A percentile compares a stretch with the other conserved stretches of the same genome.
phyloP scores from a whole-genome alignment of 345 rosid genomes.

The Toxicodendron radicans region DNA sequence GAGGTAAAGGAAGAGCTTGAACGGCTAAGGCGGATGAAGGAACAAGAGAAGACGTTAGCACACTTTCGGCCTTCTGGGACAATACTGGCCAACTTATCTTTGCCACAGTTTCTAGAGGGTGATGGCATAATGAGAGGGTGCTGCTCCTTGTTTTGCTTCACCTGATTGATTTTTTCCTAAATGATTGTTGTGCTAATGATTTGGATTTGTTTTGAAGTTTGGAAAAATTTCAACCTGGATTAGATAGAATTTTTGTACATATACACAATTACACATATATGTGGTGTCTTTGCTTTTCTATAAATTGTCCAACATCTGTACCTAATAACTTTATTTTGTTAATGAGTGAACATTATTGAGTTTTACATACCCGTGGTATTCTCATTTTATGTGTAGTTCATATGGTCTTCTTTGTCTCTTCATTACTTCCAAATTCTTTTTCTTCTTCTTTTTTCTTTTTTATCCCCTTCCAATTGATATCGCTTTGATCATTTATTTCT shows the following conservation, averaged over 20 bases:
- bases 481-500: not conserved
- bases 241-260: not conserved
- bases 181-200: constrained; percentile 2
- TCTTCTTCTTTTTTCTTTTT: not conserved
- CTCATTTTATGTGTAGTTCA: no score
- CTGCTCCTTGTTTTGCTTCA: not conserved
- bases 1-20: constrained; percentile 88
- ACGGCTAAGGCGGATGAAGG: constrained; percentile 59
- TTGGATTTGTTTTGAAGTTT: not conserved
- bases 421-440: not conserved
- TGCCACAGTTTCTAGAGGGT: constrained; percentile 74
- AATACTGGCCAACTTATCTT: constrained; percentile 57
- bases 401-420: not conserved
- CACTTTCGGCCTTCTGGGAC: constrained; percentile 73
- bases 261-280: no score
- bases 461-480: not conserved
- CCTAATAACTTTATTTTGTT: not conserved
- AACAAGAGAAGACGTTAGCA: constrained; percentile 59
- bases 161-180: constrained; percentile 2
- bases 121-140: constrained; percentile 94
- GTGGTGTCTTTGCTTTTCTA: not conserved
- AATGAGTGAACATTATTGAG: no score
- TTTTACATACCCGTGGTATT: not conserved
- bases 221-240: not conserved
- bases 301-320: not conserved